Evolutionary conservation across 768 basidiomycete species (phyloP).

Genomic region (Boletus subparvulus): DNA sequence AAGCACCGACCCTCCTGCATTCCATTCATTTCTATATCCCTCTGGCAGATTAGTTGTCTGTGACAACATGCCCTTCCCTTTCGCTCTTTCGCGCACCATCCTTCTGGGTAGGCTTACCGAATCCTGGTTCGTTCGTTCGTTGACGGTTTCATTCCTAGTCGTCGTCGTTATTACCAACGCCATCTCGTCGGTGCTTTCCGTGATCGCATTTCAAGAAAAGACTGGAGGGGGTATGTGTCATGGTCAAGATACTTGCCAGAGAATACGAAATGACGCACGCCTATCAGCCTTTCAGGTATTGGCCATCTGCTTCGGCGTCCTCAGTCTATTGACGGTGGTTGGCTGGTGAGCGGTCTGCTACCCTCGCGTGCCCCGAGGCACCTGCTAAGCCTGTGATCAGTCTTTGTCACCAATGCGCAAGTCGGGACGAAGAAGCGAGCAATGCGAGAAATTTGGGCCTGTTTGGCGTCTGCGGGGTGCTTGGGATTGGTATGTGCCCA

Average conservation of each 20-base stretch:
- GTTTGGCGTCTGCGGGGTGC: slow-evolving; percentile 21
- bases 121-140: neutral
- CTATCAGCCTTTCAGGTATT: slow-evolving; percentile 24
- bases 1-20: neutral
- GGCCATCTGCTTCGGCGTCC: slow-evolving; percentile 8
- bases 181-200: slow-evolving; percentile 16
- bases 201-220: slow-evolving; percentile 15
- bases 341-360: slow-evolving; percentile 17
- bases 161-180: slow-evolving; percentile 14
- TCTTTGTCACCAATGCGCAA: slow-evolving; percentile 11
- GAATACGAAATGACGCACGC: neutral
- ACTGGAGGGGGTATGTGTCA: slow-evolving; percentile 24
- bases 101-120: slow-evolving; percentile 18
- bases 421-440: slow-evolving; percentile 16
- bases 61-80: slow-evolving; percentile 29
- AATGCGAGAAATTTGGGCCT: slow-evolving; percentile 25
- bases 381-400: slow-evolving; percentile 4
- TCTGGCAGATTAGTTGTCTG: slow-evolving; percentile 18
- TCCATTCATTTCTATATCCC: slow-evolving; percentile 4
- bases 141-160: slow-evolving; percentile 14
- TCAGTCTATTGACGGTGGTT: slow-evolving; percentile 13
- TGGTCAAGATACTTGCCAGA: neutral
- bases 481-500: slow-evolving; percentile 15
- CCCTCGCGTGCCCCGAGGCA: neutral
- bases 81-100: slow-evolving; percentile 18